These are phyloP conservation scores for Fusarium tupiense DNA, from an alignment of 2,329 filamentous ascomycete genomes.

Conservation along the genomic window DNA sequence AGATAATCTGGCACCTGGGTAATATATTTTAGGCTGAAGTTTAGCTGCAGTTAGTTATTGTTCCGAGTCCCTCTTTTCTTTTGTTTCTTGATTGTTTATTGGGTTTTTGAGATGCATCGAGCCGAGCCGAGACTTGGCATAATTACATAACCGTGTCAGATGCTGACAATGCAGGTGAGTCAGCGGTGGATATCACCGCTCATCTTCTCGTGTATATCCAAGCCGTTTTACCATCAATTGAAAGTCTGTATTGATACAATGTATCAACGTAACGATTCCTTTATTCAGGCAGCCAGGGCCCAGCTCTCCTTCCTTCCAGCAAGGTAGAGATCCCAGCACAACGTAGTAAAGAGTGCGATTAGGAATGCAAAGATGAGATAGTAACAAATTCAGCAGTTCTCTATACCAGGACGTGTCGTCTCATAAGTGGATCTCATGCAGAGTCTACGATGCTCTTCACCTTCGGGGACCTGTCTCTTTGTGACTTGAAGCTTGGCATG, in stretches of 20 bases:
- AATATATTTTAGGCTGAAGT: neutral
- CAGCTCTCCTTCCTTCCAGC: too few species aligned
- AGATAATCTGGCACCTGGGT: rapidly evolving
- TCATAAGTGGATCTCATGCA: neutral
- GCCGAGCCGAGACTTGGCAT: neutral
- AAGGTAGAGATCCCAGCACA: rapidly evolving
- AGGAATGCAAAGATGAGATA: too few species aligned
- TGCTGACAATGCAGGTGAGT: neutral
- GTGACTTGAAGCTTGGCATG: neutral
- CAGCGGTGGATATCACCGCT: neutral
- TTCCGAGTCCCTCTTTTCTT: neutral
- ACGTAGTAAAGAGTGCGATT: too few species aligned
- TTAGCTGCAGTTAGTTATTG: neutral
- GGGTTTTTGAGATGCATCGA: neutral
- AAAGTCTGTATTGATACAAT: rapidly evolving
- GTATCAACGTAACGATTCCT: rapidly evolving
- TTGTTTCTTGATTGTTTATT: neutral
- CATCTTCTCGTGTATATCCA: too few species aligned
- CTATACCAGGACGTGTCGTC: rapidly evolving
- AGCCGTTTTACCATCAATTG: too few species aligned
- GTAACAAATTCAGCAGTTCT: rapidly evolving
- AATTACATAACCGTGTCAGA: neutral
- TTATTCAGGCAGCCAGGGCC: too few species aligned
- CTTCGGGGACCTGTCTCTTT: neutral
- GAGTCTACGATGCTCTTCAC: neutral